These are phyloP conservation scores for Amylocystis lapponica DNA, from an alignment of 768 basidiomycete genomes.

Conservation along the genomic window DNA sequence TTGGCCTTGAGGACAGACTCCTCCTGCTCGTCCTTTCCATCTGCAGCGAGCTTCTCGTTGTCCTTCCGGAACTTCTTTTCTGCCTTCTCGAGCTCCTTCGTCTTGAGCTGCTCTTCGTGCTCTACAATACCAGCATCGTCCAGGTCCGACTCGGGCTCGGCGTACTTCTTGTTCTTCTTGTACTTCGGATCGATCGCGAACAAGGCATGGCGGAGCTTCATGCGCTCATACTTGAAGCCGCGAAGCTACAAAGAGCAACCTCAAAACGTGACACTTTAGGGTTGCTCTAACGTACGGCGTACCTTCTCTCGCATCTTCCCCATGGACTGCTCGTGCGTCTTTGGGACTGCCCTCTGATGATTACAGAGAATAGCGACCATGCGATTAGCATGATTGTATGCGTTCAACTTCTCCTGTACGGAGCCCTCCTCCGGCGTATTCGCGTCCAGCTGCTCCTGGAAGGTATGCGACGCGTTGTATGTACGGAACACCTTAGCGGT, in stretches of 20 bases:
- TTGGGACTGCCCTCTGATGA: conserved; percentile 93
- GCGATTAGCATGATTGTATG: conserved; percentile 96
- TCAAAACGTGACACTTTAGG: background rate
- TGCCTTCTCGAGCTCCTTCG: conserved; percentile 81
- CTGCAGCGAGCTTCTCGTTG: conserved; percentile 78
- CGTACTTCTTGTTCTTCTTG: conserved; percentile 77
- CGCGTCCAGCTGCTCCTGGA: conserved; percentile 84
- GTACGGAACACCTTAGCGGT: conserved; percentile 99
- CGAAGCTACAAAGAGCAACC: conserved; percentile 50
- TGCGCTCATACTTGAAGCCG: conserved; percentile 90
- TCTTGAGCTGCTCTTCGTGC: conserved; percentile 73
- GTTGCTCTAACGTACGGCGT: too few relatives aligned
- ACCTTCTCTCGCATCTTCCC: conserved; percentile 92
- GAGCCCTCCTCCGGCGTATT: conserved; percentile 63
- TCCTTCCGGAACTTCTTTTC: conserved; percentile 96
- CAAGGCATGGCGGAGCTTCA: conserved; percentile 90
- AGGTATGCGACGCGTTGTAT: conserved; percentile 95
- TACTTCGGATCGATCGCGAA: conserved; percentile 72
- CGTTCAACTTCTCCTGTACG: conserved; percentile 93
- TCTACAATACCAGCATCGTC: conserved; percentile 87
- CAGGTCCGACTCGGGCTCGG: conserved; percentile 84
- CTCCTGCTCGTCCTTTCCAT: conserved; percentile 53
- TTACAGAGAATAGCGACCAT: conserved; percentile 98
- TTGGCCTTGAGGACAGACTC: conserved; percentile 64
- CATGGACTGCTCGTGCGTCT: conserved; percentile 91